Percentiles rank a stretch among this genome's conserved stretches.
These are phyloP conservation scores for Cylindrodendrum hubeiense DNA, from an alignment of 2,329 filamentous ascomycete species.

Conservation along the genomic window DNA sequence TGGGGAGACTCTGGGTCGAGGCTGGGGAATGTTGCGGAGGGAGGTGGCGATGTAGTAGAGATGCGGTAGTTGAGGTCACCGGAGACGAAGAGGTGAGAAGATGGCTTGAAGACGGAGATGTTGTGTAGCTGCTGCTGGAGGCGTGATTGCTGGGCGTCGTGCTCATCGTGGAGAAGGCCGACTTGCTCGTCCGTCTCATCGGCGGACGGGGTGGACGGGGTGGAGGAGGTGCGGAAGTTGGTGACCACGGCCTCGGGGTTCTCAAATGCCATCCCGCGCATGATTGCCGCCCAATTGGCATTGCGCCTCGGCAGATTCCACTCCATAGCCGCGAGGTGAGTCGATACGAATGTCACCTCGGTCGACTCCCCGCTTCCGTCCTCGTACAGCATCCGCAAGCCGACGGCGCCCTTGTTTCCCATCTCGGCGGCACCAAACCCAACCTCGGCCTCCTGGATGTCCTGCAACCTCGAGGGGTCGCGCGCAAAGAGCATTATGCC, in stretches of 20 bases:
- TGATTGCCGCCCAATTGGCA: slow-evolving; percentile 88
- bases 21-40: slow-evolving; percentile 73
- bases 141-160: slow-evolving; percentile 49
- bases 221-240: slow-evolving; percentile 40
- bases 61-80: slow-evolving; percentile 98
- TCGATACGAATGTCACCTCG: slow-evolving; percentile 86
- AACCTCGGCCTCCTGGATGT: slow-evolving; percentile 82
- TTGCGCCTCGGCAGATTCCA: slow-evolving; percentile 81
- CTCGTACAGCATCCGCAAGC: slow-evolving; percentile 75
- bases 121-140: slow-evolving; percentile 64
- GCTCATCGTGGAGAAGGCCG: slow-evolving; percentile 50
- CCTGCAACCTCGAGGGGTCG: slow-evolving; percentile 69
- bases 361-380: slow-evolving; percentile 55
- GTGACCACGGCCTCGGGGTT: slow-evolving; percentile 58
- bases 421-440: slow-evolving; percentile 89
- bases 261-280: slow-evolving; percentile 82
- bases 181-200: slow-evolving; percentile 46
- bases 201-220: slow-evolving; percentile 38
- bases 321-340: slow-evolving; percentile 92
- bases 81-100: slow-evolving; percentile 84
- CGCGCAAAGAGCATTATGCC: slow-evolving; percentile 87
- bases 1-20: slow-evolving; percentile 65
- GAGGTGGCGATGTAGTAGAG: slow-evolving; percentile 71
- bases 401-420: slow-evolving; percentile 96
- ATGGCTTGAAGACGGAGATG: slow-evolving; percentile 79